phyloP scores from a whole-genome alignment of 805 yeast genomes.

The Blastobotrys mokoenaii region DNA sequence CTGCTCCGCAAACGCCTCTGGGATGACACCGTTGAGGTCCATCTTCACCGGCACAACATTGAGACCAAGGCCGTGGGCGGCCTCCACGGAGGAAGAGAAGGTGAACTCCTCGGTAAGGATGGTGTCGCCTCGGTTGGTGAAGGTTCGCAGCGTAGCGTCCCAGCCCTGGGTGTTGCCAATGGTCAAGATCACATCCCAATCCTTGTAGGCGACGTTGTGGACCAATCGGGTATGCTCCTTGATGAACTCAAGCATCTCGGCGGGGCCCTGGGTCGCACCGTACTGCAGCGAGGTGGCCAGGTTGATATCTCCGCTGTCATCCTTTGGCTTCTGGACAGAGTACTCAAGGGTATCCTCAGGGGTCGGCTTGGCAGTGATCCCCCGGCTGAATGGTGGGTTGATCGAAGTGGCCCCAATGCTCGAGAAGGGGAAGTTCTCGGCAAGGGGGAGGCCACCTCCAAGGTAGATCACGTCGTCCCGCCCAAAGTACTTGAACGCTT shows the following conservation, averaged over 20 bases:
- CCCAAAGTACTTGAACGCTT: constrained; percentile 68
- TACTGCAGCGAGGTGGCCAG: constrained; percentile 85
- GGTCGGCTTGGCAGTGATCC: constrained; percentile 37
- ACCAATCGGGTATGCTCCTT: constrained; percentile 51
- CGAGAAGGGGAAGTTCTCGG: constrained; percentile 91
- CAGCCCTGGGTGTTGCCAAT: constrained; percentile 88
- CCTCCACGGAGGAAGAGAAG: constrained; percentile 78
- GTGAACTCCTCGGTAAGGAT: constrained; percentile 74
- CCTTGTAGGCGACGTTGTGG: constrained; percentile 45
- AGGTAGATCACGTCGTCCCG: constrained; percentile 75
- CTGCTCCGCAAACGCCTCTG: constrained; percentile 53
- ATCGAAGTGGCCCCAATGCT: constrained; percentile 52
- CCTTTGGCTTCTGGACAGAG: constrained; percentile 31
- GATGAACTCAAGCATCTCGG: constrained; percentile 57
- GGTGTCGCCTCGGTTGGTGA: constrained; percentile 72
- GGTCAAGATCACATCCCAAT: constrained; percentile 66
- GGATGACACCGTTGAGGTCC: constrained; percentile 72
- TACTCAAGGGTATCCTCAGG: constrained; percentile 29
- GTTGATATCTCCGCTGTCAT: constrained; percentile 43
- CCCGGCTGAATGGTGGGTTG: constrained; percentile 70
- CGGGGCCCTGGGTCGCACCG: constrained; percentile 77
- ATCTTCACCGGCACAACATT: constrained; percentile 63
- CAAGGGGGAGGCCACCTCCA: constrained; percentile 92
- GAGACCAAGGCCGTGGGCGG: constrained; percentile 67
- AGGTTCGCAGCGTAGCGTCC: constrained; percentile 74